Percentiles rank a stretch among this genome's conserved stretches.
Conservation (phyloP, 2,329 filamentous ascomycete species). For the Colletotrichum phormii region DNA sequence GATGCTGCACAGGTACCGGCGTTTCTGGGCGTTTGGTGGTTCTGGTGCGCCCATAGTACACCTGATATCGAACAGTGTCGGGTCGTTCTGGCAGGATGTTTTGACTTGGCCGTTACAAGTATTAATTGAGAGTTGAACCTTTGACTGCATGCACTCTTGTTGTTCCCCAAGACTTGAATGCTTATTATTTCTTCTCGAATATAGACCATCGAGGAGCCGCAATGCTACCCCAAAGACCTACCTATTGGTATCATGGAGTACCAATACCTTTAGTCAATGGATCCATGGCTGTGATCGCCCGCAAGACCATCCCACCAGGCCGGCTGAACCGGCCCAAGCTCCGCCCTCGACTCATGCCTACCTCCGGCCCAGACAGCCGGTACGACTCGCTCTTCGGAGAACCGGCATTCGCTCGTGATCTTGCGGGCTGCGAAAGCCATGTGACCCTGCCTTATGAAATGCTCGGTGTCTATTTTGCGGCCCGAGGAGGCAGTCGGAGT, state of each 20-base stretch:
- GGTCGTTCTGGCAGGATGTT: conserved; percentile 47
- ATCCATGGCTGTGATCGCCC: neutral
- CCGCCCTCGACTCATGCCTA: neutral
- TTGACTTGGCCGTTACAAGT: conserved; percentile 49
- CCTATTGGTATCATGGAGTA: no score
- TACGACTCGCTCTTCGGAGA: neutral
- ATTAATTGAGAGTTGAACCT: conserved; percentile 27
- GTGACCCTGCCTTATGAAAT: no score
- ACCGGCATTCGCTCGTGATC: neutral
- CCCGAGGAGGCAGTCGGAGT: no score
- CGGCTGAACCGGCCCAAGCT: neutral
- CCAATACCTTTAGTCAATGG: neutral
- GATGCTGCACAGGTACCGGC: conserved; percentile 49
- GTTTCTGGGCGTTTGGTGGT: conserved; percentile 49
- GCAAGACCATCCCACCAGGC: neutral
- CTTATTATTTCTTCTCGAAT: no score
- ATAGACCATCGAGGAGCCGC: no score
- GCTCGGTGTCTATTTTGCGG: no score
- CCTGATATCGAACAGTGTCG: conserved; percentile 47
- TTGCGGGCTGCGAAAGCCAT: no score
- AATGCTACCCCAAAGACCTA: no score
- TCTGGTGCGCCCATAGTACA: conserved; percentile 46
- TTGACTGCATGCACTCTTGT: no score
- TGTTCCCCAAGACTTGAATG: no score
- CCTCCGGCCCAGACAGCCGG: no score